Conservation (phyloP, 176 grass and related monocot species). For the Thalia dealbata region DNA sequence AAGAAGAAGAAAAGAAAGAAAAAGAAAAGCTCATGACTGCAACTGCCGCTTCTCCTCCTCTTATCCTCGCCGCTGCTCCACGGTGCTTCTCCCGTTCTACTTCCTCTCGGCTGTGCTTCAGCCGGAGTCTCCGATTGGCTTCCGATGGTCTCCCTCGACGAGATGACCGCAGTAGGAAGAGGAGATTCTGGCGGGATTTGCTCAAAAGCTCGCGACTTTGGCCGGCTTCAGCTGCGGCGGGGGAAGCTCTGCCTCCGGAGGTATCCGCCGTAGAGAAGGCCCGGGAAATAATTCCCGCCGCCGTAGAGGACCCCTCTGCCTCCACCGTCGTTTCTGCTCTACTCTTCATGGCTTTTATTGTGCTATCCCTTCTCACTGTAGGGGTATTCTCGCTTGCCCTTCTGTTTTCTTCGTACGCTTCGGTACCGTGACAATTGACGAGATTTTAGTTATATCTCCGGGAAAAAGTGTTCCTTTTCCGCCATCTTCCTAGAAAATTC, state of each 20-base stretch:
- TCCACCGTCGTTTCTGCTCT: slow-evolving; percentile 40
- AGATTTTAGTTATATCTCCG: too few relatives aligned
- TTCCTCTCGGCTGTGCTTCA: slow-evolving; percentile 9
- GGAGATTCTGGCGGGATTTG: not conserved
- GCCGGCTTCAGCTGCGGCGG: slow-evolving; percentile 7
- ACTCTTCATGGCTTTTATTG: slow-evolving; percentile 40
- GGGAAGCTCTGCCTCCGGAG: slow-evolving; percentile 15
- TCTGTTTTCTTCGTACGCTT: too few relatives aligned
- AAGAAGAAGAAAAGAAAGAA: not conserved
- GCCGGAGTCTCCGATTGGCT: not conserved
- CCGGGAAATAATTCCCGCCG: slow-evolving; percentile 36
- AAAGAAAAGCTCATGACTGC: not conserved
- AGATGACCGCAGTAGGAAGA: not conserved
- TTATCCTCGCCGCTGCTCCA: not conserved
- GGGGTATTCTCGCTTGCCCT: too few relatives aligned
- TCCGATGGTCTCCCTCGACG: not conserved
- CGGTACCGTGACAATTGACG: too few relatives aligned
- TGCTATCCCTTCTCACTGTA: not conserved
- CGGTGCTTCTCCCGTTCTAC: not conserved
- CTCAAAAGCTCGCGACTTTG: slow-evolving; percentile 15
- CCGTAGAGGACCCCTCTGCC: slow-evolving; percentile 31
- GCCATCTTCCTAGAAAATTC: too few relatives aligned
- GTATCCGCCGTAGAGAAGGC: slow-evolving; percentile 27
- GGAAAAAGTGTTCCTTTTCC: too few relatives aligned
- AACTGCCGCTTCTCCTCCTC: not conserved